Percentiles rank a stretch among this genome's conserved stretches.
Conservation (phyloP, 768 basidiomycete genomes). For the Thelephora ganbajun region DNA sequence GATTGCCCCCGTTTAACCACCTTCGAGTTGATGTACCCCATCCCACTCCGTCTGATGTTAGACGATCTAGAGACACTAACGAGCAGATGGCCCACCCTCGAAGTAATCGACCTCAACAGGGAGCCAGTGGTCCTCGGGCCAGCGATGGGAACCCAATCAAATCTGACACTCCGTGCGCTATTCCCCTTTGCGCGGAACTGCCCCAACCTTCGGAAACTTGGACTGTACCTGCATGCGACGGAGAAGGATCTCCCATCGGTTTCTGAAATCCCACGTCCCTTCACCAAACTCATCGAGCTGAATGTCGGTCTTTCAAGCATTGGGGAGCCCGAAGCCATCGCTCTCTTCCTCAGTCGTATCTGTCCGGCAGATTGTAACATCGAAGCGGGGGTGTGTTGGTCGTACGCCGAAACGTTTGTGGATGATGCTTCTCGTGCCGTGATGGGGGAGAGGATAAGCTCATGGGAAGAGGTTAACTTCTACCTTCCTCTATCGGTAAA, state of each 20-base stretch:
- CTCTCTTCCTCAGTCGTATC: conserved; percentile 40
- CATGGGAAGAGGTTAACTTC: conserved; percentile 29
- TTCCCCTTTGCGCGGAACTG: conserved; percentile 27
- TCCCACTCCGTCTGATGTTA: conserved; percentile 13
- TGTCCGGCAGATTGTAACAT: conserved; percentile 29
- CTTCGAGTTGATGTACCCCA: conserved; percentile 20
- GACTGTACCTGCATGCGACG: conserved; percentile 24
- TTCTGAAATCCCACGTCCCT: conserved; percentile 6
- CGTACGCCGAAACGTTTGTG: conserved; percentile 1
- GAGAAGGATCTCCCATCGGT: conserved; percentile 8
- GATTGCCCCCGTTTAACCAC: conserved; percentile 14
- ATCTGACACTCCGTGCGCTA: conserved; percentile 25
- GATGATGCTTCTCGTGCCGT: background rate
- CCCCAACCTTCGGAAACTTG: conserved; percentile 21
- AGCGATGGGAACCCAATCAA: conserved; percentile 3
- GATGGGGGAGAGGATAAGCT: background rate
- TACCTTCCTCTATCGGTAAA: conserved; percentile 30
- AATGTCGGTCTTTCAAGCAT: conserved; percentile 39
- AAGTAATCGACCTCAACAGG: conserved; percentile 12
- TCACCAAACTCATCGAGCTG: conserved; percentile 17
- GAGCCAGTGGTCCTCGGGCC: conserved; percentile 11
- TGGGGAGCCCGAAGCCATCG: conserved; percentile 25
- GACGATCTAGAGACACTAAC: conserved; percentile 19
- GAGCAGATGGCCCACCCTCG: conserved; percentile 13
- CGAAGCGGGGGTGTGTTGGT: conserved; percentile 37